Base-by-base conservation (phyloP, 164 flowering plant species). In the Umbilicus rupestris region DNA sequence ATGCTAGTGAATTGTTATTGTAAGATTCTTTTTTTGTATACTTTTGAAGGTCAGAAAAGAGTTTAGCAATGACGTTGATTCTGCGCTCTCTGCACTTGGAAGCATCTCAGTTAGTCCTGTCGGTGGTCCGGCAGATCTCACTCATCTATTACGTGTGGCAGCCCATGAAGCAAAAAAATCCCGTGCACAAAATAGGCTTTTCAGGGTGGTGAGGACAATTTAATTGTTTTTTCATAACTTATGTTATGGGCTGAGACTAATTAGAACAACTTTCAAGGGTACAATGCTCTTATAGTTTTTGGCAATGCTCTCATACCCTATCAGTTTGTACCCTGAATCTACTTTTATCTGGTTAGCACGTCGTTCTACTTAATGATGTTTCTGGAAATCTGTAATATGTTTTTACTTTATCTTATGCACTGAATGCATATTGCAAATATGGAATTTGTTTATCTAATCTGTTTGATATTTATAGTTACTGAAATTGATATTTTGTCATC, bases 131-230 rank as follows among this genome's bases (percentile, higher is more conserved):
- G 89, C 91, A 15, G 99, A 95, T 80, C 92, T 92, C 63, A 87
- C 97, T 30, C 85, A 80, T 64, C 78, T 95, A 11, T 88, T 95
- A 69, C 79, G 83, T 1, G 37, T 86, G 62, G 97, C 99, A 45
- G 83, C 93, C 68, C 86, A 87, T 74, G 97, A 95, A 77, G 97
- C 97, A 37, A 89, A 81, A 80, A 89, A 87, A 75, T 87, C 95
- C 12, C 88, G 80, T 44, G 76, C 87, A 11, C 95, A 87, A 50
- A 83, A 84, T 72, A 85, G 99, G 57, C 85, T 86, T 52, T 68
- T 89, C 42, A 84, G 99, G 69, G 89, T 94, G 88, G 98, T 93
- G 70, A 80, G 84, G 60, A 29, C 29, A 28, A 20, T 59, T n/a
- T 63, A 58, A 20, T 7, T 7, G 19, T 65, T 17, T 58, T 31